Percentiles rank a stretch among this genome's conserved stretches.
Conservation (phyloP, 179 eudicot species). For the Silene coronaria region DNA sequence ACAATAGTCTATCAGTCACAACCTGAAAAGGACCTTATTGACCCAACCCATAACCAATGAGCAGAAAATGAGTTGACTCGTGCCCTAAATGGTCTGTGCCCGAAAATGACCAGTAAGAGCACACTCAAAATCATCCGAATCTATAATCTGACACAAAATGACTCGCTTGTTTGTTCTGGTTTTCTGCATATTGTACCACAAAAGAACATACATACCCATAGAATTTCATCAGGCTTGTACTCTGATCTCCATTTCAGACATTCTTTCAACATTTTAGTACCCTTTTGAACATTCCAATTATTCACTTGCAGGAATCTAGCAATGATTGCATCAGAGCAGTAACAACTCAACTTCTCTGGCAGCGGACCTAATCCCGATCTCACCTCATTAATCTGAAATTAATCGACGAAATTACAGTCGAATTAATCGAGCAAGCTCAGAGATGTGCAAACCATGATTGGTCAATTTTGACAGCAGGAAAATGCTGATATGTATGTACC, state of each 20-base stretch:
- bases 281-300: slow-evolving; percentile 78
- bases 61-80: no score
- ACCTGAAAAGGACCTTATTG: no score
- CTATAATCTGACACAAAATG: no score
- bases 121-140: no score
- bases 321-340: slow-evolving; percentile 62
- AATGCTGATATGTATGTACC: slow-evolving; percentile 30
- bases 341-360: slow-evolving; percentile 47
- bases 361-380: slow-evolving; percentile 45
- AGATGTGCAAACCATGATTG: background rate
- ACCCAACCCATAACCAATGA: no score
- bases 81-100: no score
- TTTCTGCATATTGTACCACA: no score
- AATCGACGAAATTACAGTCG: background rate
- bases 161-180: no score
- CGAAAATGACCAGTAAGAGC: no score
- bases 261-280: slow-evolving; percentile 69
- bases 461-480: background rate
- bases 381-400: slow-evolving; percentile 65
- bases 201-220: slow-evolving; percentile 46
- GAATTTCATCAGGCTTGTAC: slow-evolving; percentile 75
- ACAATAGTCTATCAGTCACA: no score
- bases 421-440: background rate
- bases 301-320: slow-evolving; percentile 68
- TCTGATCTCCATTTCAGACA: slow-evolving; percentile 68